Percentiles rank a stretch among this genome's conserved stretches.
These are phyloP conservation scores for Aegilops longissima DNA, from an alignment of 176 grass and related monocot species.

Conservation along the genomic window DNA sequence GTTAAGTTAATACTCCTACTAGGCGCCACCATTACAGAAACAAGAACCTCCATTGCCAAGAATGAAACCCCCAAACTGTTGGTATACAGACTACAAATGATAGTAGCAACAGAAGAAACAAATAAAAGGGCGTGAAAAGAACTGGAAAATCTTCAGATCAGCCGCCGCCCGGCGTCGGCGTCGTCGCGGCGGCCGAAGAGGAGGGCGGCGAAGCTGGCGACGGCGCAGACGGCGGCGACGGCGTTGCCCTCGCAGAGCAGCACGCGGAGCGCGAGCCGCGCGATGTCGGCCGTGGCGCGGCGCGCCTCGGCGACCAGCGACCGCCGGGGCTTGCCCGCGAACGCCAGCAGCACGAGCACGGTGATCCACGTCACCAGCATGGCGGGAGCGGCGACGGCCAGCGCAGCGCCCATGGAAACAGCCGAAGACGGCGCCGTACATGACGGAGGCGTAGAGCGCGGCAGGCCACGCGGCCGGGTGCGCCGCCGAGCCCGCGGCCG, in stretches of 20 bases:
- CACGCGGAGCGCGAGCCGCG: slow-evolving; percentile 40
- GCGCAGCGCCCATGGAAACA: slow-evolving; percentile 77
- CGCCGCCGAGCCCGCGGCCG: neutral
- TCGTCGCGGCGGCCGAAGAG: slow-evolving; percentile 19
- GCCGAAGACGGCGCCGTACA: slow-evolving; percentile 89
- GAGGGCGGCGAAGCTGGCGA: neutral
- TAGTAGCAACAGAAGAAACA: neutral
- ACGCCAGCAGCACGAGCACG: slow-evolving; percentile 72
- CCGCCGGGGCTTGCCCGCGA: slow-evolving; percentile 21
- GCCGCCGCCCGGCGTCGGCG: slow-evolving; percentile 26
- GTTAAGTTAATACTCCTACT: too few relatives aligned
- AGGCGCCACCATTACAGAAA: neutral
- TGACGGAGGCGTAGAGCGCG: slow-evolving; percentile 72
- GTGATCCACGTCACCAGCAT: slow-evolving; percentile 85
- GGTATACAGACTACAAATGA: neutral
- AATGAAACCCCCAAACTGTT: neutral
- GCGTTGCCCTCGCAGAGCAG: slow-evolving; percentile 19
- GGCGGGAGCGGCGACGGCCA: slow-evolving; percentile 74
- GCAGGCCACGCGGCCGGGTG: neutral
- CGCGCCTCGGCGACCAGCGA: slow-evolving; percentile 63
- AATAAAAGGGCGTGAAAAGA: neutral
- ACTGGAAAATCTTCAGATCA: neutral
- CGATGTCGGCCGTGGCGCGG: slow-evolving; percentile 66
- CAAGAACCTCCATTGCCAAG: neutral
- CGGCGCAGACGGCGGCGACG: slow-evolving; percentile 8